Base-by-base conservation (phyloP, 768 basidiomycete genomes). In the Hericium rajendrae region DNA sequence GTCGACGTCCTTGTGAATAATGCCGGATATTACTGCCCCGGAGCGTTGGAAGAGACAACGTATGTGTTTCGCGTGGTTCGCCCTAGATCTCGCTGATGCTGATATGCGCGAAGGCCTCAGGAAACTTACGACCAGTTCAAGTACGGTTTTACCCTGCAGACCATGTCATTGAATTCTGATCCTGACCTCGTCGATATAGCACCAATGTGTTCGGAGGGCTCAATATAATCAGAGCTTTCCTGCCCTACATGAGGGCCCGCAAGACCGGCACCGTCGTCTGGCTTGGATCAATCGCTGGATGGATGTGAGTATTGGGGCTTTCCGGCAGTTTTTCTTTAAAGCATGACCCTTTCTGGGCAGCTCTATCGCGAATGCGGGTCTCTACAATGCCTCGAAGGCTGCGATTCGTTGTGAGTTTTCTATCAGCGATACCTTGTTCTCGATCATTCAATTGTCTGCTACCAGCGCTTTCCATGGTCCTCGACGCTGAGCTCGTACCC, bases 71-170 rank as follows among this genome's bases (percentile, higher is more conserved):
- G 10, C 13, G 9, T 20, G 9, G 15, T 3, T 18, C 8, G 10
- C 43, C n/a, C n/a, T 13, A 18, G 43, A 46, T 13, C 8, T 46
- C 2, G 16, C 16, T 15, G 39, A 22, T 56, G 24, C n/a, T 18
- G 6, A 13, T 38, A 6, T 6, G 16, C 54, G 20, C 56, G 9
- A 32, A 66, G 66, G 22, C 60, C 63, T 10, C 64, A 67, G 52
- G 66, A 63, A 24, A 64, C 60, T 6, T 55, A 51, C 20, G 40
- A 58, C n/a, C 60, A 64, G 50, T 66, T 63, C 53, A 62, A 65
- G 50, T 51, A 51, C 20, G n/a, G 13, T 0, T 12, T n/a, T 12
- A 13, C 13, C 10, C 3, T 26, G 4, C n/a, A 10, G 5, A 16
- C 1, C n/a, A 9, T 37, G 26, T 28, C 6, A 4, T n/a, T 18